Percentiles rank a stretch among this genome's conserved stretches.
Conservation (phyloP, 2,329 filamentous ascomycete species). For the Ceratocystis huliohia region DNA sequence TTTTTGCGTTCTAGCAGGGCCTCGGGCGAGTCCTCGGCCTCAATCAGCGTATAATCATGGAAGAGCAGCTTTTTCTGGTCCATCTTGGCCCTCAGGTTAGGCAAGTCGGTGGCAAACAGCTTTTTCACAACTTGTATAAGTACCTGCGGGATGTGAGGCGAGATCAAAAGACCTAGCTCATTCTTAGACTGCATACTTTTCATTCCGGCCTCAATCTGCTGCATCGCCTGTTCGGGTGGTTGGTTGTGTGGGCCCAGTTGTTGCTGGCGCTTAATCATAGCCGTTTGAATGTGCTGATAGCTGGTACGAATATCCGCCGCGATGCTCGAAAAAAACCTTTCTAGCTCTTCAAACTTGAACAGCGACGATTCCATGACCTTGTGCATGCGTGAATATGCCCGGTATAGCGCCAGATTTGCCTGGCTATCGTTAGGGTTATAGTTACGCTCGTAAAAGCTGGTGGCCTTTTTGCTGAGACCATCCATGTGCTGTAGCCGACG, state of each 20-base stretch:
- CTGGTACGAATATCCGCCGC: conserved; percentile 37
- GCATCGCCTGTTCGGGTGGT: conserved; percentile 26
- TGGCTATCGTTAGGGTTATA: conserved; percentile 32
- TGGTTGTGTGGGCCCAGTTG: conserved; percentile 14
- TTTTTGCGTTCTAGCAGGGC: conserved; percentile 33
- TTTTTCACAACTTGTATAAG: conserved; percentile 50
- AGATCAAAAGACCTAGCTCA: conserved; percentile 43
- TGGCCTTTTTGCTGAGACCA: conserved; percentile 35
- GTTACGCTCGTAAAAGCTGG: conserved; percentile 38
- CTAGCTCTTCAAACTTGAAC: conserved; percentile 48
- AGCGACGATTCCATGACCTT: conserved; percentile 38
- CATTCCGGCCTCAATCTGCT: conserved; percentile 34
- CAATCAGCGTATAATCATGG: conserved; percentile 56
- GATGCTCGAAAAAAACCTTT: conserved; percentile 44
- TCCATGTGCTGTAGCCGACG: conserved; percentile 50
- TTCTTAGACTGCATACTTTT: conserved; percentile 37
- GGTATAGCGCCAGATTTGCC: conserved; percentile 42
- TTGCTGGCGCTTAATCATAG: conserved; percentile 11
- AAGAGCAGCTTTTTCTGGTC: conserved; percentile 60
- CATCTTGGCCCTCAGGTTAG: conserved; percentile 43
- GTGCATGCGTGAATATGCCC: conserved; percentile 44
- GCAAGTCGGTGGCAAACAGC: conserved; percentile 48
- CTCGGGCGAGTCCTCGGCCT: conserved; percentile 43
- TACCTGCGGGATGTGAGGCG: conserved; percentile 33
- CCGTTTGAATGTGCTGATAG: conserved; percentile 25